Evolutionary conservation across 306 rosid genomes (phyloP).

Genomic region (Glycine latifolia): DNA sequence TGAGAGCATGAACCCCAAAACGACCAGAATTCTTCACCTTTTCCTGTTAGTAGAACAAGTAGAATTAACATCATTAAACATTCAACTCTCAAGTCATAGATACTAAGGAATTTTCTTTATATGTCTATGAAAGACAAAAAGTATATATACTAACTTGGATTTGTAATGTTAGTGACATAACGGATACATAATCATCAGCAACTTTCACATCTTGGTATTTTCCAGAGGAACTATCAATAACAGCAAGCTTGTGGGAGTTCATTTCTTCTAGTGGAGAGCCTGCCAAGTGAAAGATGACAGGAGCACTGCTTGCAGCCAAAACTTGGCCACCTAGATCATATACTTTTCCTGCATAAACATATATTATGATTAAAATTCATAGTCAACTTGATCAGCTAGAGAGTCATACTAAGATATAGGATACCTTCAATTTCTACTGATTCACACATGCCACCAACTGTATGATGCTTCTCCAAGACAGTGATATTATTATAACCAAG

Average conservation of each 20-base stretch:
- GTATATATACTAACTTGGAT: conserved; percentile 66
- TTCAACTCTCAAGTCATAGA: conserved; percentile 11
- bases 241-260: conserved; percentile 96
- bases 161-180: conserved; percentile 79
- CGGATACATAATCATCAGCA: conserved; percentile 88
- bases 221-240: conserved; percentile 72
- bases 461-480: conserved; percentile 75
- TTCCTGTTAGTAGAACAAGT: conserved; percentile 63
- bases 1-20: conserved; percentile 82
- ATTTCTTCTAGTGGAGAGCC: conserved; percentile 75
- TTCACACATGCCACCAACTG: conserved; percentile 97
- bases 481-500: conserved; percentile 81
- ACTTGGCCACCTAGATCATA: conserved; percentile 98
- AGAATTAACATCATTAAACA: conserved; percentile 32
- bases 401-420: conserved; percentile 13
- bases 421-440: conserved; percentile 86
- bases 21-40: conserved; percentile 70
- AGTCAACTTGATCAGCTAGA: conserved; percentile 15
- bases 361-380: conserved; percentile 7
- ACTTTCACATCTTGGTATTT: conserved; percentile 73
- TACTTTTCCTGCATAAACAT: conserved; percentile 60
- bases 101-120: conserved; percentile 2
- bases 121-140: conserved; percentile 18
- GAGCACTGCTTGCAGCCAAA: conserved; percentile 94
- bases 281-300: conserved; percentile 84